These are phyloP conservation scores for Picochlorum sp. DNA, from an alignment of 139 green algal species.

Conservation along the genomic window DNA sequence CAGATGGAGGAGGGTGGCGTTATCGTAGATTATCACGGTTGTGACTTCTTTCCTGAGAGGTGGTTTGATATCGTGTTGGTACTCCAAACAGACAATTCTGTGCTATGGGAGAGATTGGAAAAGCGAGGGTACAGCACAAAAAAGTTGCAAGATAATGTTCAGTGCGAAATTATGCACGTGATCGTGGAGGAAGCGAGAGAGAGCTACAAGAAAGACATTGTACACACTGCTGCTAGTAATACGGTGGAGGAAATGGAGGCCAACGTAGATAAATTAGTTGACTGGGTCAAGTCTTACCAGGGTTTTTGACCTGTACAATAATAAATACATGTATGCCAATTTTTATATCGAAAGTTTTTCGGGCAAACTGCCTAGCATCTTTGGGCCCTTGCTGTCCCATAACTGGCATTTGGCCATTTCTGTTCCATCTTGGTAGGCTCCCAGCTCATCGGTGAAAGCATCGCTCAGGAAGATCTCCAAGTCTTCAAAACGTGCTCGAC, in stretches of 20 bases:
- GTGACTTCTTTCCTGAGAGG: slow-evolving; percentile 96
- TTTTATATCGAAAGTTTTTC: neutral
- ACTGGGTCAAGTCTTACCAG: slow-evolving; percentile 48
- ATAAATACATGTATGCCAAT: neutral
- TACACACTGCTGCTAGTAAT: slow-evolving; percentile 74
- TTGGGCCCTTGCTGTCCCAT: slow-evolving; percentile 15
- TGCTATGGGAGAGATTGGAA: slow-evolving; percentile 82
- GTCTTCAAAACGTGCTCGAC: neutral
- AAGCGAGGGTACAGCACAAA: slow-evolving; percentile 65
- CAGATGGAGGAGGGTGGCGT: slow-evolving; percentile 61
- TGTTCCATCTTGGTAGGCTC: slow-evolving; percentile 21
- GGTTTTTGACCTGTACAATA: neutral
- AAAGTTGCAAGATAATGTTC: slow-evolving; percentile 92
- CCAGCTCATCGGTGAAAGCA: slow-evolving; percentile 23
- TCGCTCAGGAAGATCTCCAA: neutral
- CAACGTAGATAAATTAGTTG: slow-evolving; percentile 68
- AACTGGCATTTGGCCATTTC: slow-evolving; percentile 8
- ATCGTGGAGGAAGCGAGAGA: slow-evolving; percentile 87
- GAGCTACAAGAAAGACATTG: slow-evolving; percentile 85
- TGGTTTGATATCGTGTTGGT: slow-evolving; percentile 97
- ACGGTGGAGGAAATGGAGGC: slow-evolving; percentile 86
- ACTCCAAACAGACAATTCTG: slow-evolving; percentile 83
- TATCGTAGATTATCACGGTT: slow-evolving; percentile 93
- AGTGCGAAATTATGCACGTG: slow-evolving; percentile 98
- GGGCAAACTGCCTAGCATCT: slow-evolving; percentile 1